Evolutionary conservation across 1,284 basidiomycete species (phyloP), one percentile per base, ranked within the genome.

Genomic region (Leccinum subfulvum): DNA sequence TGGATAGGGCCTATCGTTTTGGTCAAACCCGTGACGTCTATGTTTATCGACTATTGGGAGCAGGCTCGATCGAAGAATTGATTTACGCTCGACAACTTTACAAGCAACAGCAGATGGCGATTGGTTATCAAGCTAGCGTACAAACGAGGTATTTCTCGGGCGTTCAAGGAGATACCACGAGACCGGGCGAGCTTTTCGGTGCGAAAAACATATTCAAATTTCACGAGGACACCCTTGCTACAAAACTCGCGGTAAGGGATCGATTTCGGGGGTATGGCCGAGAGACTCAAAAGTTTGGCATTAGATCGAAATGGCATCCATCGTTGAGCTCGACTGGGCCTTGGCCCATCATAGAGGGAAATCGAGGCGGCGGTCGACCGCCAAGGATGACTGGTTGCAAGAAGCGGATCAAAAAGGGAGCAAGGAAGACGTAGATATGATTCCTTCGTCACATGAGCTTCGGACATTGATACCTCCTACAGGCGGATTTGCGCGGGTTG

Each of bases 41-140:
- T 0, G 94, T 97, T 0, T 92, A 90, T 70, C 87, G 94, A 49
- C 81, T 97, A 11, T 81, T 97, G 14, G 92, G 90, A 2, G 90
- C 91, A 4, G 94, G 93, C 4, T 93, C 93, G 1, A 84, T 96
- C 18, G 94, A 96, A 71, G 92, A 92, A 71, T 76, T 92, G 47
- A 91, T 94, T 35, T 94, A 94, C 68, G 90, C 90, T 0, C 85
- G 92, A 4, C 93, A 95, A 75, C 82, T 95, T 9, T 94, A 94
- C 76, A 95, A 95, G 74, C 92, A 93, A 69, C 93, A 94, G 70
- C 90, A 92, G 71, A 94, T 94, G 90, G 84, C 86, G 14, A 93
- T 94, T 57, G 93, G 88, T 0, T 95, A 95, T 71, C 85, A 90
- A 67, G 91, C 89, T 0, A 92, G 89, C 67, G 78, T 90, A 4